A percentile compares a stretch with the other conserved stretches of the same genome.
phyloP scores from a whole-genome alignment of 768 basidiomycete genomes.

The Lyophyllum decastes region DNA sequence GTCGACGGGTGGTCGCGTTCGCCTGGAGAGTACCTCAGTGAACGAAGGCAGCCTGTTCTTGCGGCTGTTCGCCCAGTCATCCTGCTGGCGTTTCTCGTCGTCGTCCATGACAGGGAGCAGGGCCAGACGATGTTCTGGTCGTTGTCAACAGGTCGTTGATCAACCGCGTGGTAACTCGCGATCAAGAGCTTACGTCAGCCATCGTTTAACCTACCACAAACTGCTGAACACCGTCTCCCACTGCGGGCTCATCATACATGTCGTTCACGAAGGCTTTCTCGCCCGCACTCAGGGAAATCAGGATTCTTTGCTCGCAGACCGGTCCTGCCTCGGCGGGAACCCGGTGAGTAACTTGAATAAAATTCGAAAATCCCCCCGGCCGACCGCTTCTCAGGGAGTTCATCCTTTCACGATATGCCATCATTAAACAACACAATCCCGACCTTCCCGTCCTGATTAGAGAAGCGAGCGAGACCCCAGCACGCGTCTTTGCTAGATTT shows the following conservation, averaged over 20 bases:
- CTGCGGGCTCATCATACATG: constrained; percentile 36
- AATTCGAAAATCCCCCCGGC: not conserved
- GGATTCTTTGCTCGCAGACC: constrained; percentile 79
- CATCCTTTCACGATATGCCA: constrained; percentile 70
- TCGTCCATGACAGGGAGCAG: constrained; percentile 46
- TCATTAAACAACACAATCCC: constrained; percentile 81
- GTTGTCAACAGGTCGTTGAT: constrained; percentile 34
- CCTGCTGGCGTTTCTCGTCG: constrained; percentile 60
- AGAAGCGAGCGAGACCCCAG: constrained; percentile 78
- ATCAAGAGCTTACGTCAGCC: constrained; percentile 36
- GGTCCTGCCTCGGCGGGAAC: constrained; percentile 77
- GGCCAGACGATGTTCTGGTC: constrained; percentile 15
- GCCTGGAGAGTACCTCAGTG: constrained; percentile 88
- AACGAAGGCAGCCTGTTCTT: constrained; percentile 84
- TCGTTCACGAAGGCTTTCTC: constrained; percentile 75
- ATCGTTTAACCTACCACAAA: not conserved
- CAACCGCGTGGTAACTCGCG: constrained; percentile 21
- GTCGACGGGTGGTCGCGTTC: constrained; percentile 94
- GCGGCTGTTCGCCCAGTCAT: constrained; percentile 74
- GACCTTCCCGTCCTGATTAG: constrained; percentile 82
- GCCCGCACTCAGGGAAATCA: constrained; percentile 78
- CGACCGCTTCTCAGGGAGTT: constrained; percentile 60
- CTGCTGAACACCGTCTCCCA: constrained; percentile 9
- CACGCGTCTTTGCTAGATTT: constrained; percentile 82
- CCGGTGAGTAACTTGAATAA: constrained; percentile 49